Evolutionary conservation across 306 rosid genomes (phyloP).

Genomic region (Neltuma alba): DNA sequence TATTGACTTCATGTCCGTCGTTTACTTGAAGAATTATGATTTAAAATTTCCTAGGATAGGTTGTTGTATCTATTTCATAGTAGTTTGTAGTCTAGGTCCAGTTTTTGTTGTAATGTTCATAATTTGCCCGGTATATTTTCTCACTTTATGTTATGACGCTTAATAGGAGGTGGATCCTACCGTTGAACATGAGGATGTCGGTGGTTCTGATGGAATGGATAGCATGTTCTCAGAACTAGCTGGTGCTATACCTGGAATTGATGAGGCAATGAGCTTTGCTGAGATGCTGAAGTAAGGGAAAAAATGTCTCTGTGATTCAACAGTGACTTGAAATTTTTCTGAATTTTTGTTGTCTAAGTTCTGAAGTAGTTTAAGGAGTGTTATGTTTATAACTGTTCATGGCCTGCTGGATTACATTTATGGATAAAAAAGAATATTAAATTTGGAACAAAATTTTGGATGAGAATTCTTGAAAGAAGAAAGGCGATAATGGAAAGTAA

Average conservation of each 20-base stretch:
- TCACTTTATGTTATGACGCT: conserved; percentile 24
- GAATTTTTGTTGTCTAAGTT: background rate
- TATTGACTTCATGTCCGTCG: background rate
- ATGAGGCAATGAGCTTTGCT: conserved; percentile 99
- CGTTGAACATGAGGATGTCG: conserved; percentile 75
- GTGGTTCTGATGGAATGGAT: conserved; percentile 81
- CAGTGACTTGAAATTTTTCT: conserved; percentile 9
- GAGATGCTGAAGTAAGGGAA: conserved; percentile 92
- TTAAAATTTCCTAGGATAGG: background rate
- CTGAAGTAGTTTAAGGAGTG: background rate
- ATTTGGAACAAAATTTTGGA: background rate
- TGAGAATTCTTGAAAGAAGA: background rate
- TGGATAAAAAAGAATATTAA: background rate
- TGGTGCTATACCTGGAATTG: conserved; percentile 97
- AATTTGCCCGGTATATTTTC: background rate
- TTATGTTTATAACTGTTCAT: background rate
- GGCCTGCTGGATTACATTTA: background rate
- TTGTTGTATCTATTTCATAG: background rate
- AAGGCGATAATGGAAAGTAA: background rate
- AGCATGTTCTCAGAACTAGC: conserved; percentile 79
- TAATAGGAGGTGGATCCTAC: conserved; percentile 95
- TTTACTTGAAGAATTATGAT: background rate
- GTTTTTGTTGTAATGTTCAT: background rate
- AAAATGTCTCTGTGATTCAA: conserved; percentile 3
- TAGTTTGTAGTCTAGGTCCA: background rate